Percentiles rank a stretch among this genome's conserved stretches.
Conservation (phyloP, 1,139 yeast genomes). For the Candida sojae region DNA sequence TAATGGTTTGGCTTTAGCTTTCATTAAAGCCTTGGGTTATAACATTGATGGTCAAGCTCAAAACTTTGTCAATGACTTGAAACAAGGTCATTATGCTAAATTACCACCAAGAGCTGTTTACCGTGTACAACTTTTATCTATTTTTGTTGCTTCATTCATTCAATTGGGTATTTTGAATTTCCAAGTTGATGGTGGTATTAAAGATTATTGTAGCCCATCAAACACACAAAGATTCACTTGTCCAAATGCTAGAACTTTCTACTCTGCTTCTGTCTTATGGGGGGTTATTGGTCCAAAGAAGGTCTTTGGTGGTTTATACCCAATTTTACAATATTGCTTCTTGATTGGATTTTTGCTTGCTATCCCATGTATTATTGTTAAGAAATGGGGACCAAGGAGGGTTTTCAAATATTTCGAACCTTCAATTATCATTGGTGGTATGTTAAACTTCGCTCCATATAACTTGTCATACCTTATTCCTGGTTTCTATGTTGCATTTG, state of each 20-base stretch:
- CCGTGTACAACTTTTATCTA: conserved; percentile 56
- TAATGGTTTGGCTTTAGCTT: conserved; percentile 58
- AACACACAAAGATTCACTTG: conserved; percentile 51
- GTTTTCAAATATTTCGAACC: conserved; percentile 41
- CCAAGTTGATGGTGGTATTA: conserved; percentile 44
- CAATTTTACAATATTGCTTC: conserved; percentile 52
- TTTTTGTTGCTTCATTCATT: conserved; percentile 44
- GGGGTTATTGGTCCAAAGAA: conserved; percentile 69
- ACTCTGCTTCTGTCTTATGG: conserved; percentile 61
- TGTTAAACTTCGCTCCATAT: conserved; percentile 47
- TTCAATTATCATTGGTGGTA: conserved; percentile 42
- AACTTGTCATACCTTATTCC: conserved; percentile 48
- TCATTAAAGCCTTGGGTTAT: conserved; percentile 58
- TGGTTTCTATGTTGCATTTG: conserved; percentile 38
- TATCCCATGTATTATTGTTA: conserved; percentile 41
- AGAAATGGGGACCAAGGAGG: conserved; percentile 33
- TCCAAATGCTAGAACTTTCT: conserved; percentile 49
- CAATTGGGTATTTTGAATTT: conserved; percentile 56
- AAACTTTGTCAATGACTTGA: conserved; percentile 52
- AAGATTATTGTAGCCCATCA: conserved; percentile 45
- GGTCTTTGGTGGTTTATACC: conserved; percentile 51
- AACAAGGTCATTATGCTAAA: conserved; percentile 62
- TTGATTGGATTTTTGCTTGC: conserved; percentile 54
- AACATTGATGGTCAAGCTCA: conserved; percentile 63
- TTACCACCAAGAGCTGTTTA: conserved; percentile 66